These are phyloP conservation scores for Gamarada debralockiae DNA, from an alignment of 495 filamentous ascomycete genomes.

Conservation along the genomic window DNA sequence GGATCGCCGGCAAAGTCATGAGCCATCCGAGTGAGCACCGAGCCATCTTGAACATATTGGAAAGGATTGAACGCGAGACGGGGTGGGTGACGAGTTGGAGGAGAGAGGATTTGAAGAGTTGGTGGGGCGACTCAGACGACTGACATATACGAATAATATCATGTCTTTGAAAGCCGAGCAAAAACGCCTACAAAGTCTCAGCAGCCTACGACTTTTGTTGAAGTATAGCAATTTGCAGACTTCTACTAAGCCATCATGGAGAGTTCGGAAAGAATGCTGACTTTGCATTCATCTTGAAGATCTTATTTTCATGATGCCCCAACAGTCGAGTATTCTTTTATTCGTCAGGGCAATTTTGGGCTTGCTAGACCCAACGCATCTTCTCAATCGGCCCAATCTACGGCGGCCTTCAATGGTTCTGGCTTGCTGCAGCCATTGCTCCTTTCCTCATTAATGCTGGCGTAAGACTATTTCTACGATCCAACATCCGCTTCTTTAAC, in stretches of 20 bases:
- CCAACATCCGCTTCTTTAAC: constrained; percentile 51
- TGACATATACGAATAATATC: too few relatives aligned
- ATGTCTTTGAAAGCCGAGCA: too few relatives aligned
- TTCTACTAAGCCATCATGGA: too few relatives aligned
- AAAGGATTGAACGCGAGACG: not conserved
- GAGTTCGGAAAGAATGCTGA: too few relatives aligned
- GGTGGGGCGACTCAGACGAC: too few relatives aligned
- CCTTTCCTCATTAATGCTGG: constrained; percentile 55
- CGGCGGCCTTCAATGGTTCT: constrained; percentile 60
- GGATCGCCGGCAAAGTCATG: constrained; percentile 15
- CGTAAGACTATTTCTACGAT: constrained; percentile 50
- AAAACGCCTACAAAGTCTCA: too few relatives aligned
- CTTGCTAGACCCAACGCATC: constrained; percentile 62
- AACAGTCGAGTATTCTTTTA: constrained; percentile 62
- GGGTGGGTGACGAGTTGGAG: not conserved
- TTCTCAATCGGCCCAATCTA: constrained; percentile 70
- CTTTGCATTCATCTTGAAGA: too few relatives aligned
- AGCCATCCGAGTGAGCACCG: constrained; percentile 17
- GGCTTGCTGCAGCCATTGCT: constrained; percentile 52
- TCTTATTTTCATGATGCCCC: too few relatives aligned
- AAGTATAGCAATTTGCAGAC: too few relatives aligned
- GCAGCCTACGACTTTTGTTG: too few relatives aligned
- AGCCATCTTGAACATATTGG: not conserved
- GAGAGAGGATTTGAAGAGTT: not conserved
- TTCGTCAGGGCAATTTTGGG: constrained; percentile 67